These are phyloP conservation scores for Boletus smithii DNA, from an alignment of 1,284 basidiomycete genomes.

Conservation along the genomic window DNA sequence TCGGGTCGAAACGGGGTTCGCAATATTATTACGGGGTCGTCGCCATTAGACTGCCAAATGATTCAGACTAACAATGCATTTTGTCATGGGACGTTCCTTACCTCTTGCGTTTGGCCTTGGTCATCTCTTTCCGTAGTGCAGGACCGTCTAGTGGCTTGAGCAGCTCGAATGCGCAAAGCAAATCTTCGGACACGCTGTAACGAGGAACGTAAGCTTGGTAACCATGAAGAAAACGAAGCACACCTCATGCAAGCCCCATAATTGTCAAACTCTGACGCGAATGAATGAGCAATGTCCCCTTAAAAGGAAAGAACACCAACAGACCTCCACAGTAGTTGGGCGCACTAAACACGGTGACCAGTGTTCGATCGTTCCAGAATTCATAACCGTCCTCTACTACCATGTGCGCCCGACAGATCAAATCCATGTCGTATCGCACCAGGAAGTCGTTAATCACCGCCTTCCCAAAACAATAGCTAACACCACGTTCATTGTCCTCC, in stretches of 20 bases:
- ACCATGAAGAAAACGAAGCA: conserved; percentile 10
- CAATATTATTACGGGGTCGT: conserved; percentile 30
- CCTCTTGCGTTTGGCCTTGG: conserved; percentile 97
- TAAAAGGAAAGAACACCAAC: conserved; percentile 10
- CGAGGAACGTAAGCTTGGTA: conserved; percentile 13
- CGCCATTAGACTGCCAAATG: conserved; percentile 30
- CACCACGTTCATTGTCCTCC: conserved; percentile 99
- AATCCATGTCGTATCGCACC: conserved; percentile 93
- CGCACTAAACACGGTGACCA: conserved; percentile 98
- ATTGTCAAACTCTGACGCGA: conserved; percentile 84
- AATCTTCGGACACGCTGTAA: conserved; percentile 88
- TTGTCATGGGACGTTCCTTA: conserved; percentile 27
- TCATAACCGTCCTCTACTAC: conserved; percentile 99
- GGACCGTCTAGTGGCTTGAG: conserved; percentile 95
- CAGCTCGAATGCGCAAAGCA: conserved; percentile 96
- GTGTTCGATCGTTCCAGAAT: conserved; percentile 98
- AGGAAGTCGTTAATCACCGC: conserved; percentile 96
- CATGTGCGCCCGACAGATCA: conserved; percentile 99
- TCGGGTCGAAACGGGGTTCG: conserved; percentile 1
- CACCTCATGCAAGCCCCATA: conserved; percentile 95
- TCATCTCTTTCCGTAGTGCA: conserved; percentile 97
- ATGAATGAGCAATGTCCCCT: conserved; percentile 16
- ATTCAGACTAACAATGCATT: conserved; percentile 9
- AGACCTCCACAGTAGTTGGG: conserved; percentile 96
- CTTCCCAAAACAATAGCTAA: conserved; percentile 99